phyloP scores from a whole-genome alignment of 2,329 filamentous ascomycete genomes.

The Alternaria ethzedia region DNA sequence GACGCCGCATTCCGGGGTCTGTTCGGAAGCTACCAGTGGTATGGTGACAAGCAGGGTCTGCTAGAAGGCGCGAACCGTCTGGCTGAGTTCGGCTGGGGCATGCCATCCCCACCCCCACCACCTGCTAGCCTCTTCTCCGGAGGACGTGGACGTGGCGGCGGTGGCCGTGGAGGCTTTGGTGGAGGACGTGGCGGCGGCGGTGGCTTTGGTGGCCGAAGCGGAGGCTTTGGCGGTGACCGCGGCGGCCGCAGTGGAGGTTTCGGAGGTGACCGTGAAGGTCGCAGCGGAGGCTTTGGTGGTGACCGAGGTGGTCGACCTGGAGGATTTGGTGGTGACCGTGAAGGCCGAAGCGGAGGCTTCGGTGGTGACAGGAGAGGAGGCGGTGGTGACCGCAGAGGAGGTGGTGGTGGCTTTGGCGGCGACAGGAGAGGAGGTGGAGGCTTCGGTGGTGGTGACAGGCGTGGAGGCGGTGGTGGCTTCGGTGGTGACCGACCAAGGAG shows the following conservation, averaged over 20 bases:
- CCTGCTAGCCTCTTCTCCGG: constrained; percentile 31
- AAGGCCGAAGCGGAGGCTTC: neutral
- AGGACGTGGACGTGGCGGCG: constrained; percentile 16
- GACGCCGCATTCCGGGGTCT: constrained; percentile 62
- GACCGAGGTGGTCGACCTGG: neutral
- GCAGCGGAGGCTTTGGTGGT: constrained; percentile 8
- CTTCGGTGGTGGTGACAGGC: constrained; percentile 13
- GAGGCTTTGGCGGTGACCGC: constrained; percentile 11
- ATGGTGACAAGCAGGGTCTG: constrained; percentile 49
- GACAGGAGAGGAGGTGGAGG: constrained; percentile 10
- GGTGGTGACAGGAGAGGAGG: constrained; percentile 15
- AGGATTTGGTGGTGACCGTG: constrained; percentile 1
- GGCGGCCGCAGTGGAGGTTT: constrained; percentile 4
- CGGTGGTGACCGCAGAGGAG: constrained; percentile 18
- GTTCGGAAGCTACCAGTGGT: constrained; percentile 60
- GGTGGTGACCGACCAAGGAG: constrained; percentile 20
- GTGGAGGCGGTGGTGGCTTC: constrained; percentile 15
- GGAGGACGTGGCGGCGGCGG: constrained; percentile 24
- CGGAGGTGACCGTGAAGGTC: constrained; percentile 4
- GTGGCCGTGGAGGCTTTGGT: constrained; percentile 19
- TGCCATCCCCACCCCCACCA: constrained; percentile 50
- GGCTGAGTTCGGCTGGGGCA: constrained; percentile 56
- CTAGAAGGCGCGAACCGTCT: constrained; percentile 55
- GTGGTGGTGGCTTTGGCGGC: constrained; percentile 6
- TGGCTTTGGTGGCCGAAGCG: constrained; percentile 10